Base-by-base conservation (phyloP, 208 protist genomes). In the Herpetomonas samuelpessoai region DNA sequence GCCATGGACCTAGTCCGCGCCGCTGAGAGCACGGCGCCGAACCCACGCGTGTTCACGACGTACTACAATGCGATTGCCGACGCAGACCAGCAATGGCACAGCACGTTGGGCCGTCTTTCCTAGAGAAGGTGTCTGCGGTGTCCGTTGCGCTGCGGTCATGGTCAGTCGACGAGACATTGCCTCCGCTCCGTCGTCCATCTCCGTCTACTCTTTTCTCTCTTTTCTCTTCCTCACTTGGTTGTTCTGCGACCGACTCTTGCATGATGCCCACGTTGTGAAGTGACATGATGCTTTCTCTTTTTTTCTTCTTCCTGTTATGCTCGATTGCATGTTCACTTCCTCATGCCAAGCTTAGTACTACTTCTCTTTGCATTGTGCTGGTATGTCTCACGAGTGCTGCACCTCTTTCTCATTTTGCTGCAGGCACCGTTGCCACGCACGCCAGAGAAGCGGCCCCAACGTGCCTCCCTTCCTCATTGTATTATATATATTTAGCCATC, bases 1-100 rank as follows among this genome's bases (percentile, higher is more conserved):
- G 79, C 86, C 7, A 55, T 87, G 46, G 44, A 74, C 21, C 51
- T 88, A 10, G 53, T 93, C 10, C 64, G 57, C 28, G 56, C 57
- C 3, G 57, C 88, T 21, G 69, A 77, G 16, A 55, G 57, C 7
- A 60, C 38, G 9, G 48, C 63, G 46, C 61, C 55, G 21, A 41
- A 62, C 27, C 47, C 65, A 21, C 62, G 60, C 46, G 54, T 85
- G 0, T 83, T 86, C 56, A 61, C 68, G 9, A 57, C 64, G 24
- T 85, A 83, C 47, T 71, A 81, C 64, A 75, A 81, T 35, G 57
- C 62, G 47, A 56, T 85, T 2, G 65, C 76, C 0, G 60, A 81
- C 28, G 30, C 68, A 0, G 62, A 83, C 57, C 60, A 84, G 60
- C 53, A 67, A 22, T 76, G 70, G 79, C 39, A 25, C 1, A 56